These are phyloP conservation scores for Steccherinum ochraceum DNA, from an alignment of 768 basidiomycete genomes.

Conservation along the genomic window DNA sequence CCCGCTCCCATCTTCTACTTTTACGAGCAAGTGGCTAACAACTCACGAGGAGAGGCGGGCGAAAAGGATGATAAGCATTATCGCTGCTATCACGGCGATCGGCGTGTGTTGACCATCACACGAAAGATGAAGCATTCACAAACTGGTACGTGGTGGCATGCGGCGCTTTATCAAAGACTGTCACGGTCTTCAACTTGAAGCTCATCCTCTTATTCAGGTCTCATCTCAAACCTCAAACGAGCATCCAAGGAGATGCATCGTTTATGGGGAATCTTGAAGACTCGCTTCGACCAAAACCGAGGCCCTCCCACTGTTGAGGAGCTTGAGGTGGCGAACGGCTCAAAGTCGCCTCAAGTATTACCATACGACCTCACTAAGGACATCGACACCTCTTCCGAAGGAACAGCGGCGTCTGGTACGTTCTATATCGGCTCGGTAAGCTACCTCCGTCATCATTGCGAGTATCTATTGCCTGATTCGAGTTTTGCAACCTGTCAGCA, in stretches of 20 bases:
- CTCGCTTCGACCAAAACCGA: not conserved
- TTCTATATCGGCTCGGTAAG: too few species aligned
- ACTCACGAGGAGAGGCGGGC: not conserved
- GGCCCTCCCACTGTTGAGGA: not conserved
- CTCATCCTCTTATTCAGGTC: too few species aligned
- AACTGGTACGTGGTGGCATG: too few species aligned
- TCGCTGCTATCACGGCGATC: not conserved
- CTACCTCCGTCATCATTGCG: too few species aligned
- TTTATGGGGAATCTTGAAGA: not conserved
- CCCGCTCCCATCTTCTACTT: not conserved
- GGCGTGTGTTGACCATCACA: not conserved
- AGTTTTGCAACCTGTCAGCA: not conserved
- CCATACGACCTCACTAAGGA: not conserved
- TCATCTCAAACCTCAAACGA: not conserved
- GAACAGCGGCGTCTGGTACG: too few species aligned
- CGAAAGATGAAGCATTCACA: not conserved
- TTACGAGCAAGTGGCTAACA: not conserved
- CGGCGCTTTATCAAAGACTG: too few species aligned
- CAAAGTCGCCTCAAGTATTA: not conserved
- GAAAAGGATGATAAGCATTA: not conserved
- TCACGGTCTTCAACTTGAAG: not conserved
- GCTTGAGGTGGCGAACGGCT: not conserved
- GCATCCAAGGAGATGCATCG: not conserved
- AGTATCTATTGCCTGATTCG: not conserved
- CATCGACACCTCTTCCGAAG: not conserved